Evolutionary conservation across 31 red algal genomes (phyloP).

Genomic region (Asparagopsis taxiformis): DNA sequence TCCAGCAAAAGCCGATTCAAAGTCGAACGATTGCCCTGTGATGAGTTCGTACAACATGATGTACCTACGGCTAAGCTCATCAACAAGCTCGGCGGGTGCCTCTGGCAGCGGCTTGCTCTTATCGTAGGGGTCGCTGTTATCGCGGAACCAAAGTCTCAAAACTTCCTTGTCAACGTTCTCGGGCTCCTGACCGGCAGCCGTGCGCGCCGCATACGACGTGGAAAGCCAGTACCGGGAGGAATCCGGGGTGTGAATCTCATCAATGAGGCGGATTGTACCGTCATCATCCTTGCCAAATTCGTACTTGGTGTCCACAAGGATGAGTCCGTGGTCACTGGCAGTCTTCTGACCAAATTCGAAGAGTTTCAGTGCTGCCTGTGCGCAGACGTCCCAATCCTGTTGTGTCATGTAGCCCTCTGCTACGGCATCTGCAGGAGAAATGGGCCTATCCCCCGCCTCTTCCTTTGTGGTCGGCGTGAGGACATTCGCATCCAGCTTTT

Average conservation of each 20-base stretch:
- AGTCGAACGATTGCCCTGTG: constrained; percentile 87
- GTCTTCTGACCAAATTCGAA: constrained; percentile 86
- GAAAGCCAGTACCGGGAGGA: constrained; percentile 96
- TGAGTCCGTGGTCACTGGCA: constrained; percentile 87
- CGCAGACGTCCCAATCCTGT: constrained; percentile 91
- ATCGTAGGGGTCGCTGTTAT: constrained; percentile 97
- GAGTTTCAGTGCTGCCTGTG: constrained; percentile 63
- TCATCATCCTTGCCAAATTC: constrained; percentile 95
- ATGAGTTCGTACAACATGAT: constrained; percentile 99
- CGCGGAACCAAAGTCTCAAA: constrained; percentile 93
- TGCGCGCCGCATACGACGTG: constrained; percentile 75
- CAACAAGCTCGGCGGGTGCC: constrained; percentile 91
- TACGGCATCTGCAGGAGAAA: constrained; percentile 86
- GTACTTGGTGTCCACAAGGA: constrained; percentile 99
- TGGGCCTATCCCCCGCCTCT: constrained; percentile 83
- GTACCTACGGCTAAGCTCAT: constrained; percentile 92
- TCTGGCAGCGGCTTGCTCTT: constrained; percentile 82
- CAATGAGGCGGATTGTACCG: constrained; percentile 92
- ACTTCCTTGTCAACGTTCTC: constrained; percentile 99
- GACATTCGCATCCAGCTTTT: constrained; percentile 87
- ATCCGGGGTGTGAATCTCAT: constrained; percentile 99
- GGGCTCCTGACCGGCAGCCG: constrained; percentile 83
- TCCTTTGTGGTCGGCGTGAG: constrained; percentile 99
- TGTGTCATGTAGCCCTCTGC: constrained; percentile 87
- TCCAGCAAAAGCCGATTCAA: constrained; percentile 16